Base-by-base conservation (phyloP, 2,329 filamentous ascomycete species). In the Colletotrichum lindemuthianum region DNA sequence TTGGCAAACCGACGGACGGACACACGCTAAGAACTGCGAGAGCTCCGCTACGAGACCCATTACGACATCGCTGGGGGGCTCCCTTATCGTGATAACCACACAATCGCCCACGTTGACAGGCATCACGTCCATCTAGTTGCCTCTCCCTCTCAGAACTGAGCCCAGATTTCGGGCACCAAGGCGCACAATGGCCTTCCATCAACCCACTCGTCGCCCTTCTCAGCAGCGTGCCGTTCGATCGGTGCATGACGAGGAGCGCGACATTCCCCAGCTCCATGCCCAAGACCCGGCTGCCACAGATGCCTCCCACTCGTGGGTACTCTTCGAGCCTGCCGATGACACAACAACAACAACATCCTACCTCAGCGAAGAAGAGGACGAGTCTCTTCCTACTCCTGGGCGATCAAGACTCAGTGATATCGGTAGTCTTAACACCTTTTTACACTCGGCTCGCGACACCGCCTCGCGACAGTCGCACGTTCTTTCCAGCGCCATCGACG, bases 301-400 rank as follows among this genome's bases (percentile, higher is more conserved):
- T 71, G 90, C 94, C 69, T 90, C 92, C 11, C 91, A 96, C 77
- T 95, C 97, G 86, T 99, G 96, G 96, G 91, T 98, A 59, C 88
- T 99, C 69, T 99, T 99, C 82, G 92, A 93, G 8, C 92, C 92
- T 2, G 84, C 85, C 8, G 82, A 84, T 64, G 80, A 82, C 39
- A 79, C 78, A 50, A 86, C 84, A 4, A 86, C 84, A 4, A 90
- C 91, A 16, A 84, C 85, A 10, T 88, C 88, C 6, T 89, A 90
- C 67, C 84, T 89, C 56, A 92, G 89, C 48, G 88, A 92, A 41
- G 88, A 88, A 75, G 75, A 92, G 77, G 75, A 92, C 77, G 72
- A 86, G 80, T 80, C 88, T 77, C 74, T 94, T 81, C 69, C 86
- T 77, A 81, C 90, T 74, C 76, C 88, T 34, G 91, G 90, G 41